Evolutionary conservation across 2,329 filamentous ascomycete species (phyloP).

Genomic region (Dactylellina parvicollis): DNA sequence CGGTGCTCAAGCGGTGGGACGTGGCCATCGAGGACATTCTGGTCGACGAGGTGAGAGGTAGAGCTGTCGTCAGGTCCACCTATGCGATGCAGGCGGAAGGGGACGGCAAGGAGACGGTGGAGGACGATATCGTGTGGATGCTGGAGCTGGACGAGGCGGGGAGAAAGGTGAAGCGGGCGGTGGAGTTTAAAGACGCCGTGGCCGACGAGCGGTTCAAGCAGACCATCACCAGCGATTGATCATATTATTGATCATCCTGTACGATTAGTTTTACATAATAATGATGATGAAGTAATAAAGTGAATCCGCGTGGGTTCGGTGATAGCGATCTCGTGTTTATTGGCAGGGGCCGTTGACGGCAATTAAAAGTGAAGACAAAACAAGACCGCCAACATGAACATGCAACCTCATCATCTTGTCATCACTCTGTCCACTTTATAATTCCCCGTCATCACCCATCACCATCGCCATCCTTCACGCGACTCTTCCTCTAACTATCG

Average conservation of each 20-base stretch:
- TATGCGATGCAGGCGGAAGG: conserved; percentile 14
- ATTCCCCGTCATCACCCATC: neutral
- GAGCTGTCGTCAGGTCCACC: conserved; percentile 4
- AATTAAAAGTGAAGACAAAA: too few relatives aligned
- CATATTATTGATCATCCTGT: neutral
- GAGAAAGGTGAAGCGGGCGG: neutral
- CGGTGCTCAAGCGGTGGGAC: conserved; percentile 8
- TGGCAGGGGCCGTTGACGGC: too few relatives aligned
- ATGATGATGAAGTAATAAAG: neutral
- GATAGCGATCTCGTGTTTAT: neutral
- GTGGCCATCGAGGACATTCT: conserved; percentile 14
- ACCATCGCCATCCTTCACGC: conserved; percentile 7
- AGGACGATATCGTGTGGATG: conserved; percentile 10
- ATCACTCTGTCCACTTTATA: neutral
- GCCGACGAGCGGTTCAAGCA: neutral
- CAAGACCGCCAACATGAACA: too few relatives aligned
- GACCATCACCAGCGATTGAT: neutral
- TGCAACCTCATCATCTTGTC: too few relatives aligned
- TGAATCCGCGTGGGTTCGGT: neutral
- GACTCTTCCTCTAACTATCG: neutral
- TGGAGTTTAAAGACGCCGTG: neutral
- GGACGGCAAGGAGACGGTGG: neutral
- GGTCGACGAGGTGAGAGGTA: conserved; percentile 15
- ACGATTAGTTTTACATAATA: neutral
- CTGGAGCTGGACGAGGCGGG: conserved; percentile 14